Conservation (phyloP, 2,329 filamentous ascomycete genomes). For the Dothistroma septosporum region DNA sequence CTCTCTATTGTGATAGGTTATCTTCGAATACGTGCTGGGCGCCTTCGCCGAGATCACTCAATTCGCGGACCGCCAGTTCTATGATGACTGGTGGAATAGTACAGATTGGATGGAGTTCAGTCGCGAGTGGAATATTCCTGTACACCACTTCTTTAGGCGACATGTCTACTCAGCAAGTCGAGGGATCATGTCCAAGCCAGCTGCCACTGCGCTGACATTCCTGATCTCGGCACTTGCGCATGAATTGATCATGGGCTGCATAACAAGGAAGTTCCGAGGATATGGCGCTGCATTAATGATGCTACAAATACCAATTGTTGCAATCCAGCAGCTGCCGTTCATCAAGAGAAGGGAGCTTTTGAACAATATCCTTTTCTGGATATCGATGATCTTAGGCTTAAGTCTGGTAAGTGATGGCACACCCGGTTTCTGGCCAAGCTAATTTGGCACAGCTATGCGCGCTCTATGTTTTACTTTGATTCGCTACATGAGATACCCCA, state of each 20-base stretch:
- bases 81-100: conserved; percentile 68
- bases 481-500: not conserved
- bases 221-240: conserved; percentile 84
- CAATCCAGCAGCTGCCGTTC: conserved; percentile 75
- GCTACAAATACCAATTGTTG: conserved; percentile 92
- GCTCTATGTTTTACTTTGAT: conserved; percentile 55
- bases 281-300: conserved; percentile 96
- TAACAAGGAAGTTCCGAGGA: conserved; percentile 91
- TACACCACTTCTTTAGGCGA: conserved; percentile 88
- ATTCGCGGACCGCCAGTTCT: conserved; percentile 93
- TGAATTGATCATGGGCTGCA: conserved; percentile 95
- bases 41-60: conserved; percentile 81
- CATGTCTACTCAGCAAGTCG: conserved; percentile 88
- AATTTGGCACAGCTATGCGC: conserved; percentile 50
- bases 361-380: conserved; percentile 50
- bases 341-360: conserved; percentile 70
- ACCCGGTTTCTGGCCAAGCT: conserved; percentile 5
- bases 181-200: conserved; percentile 63
- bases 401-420: conserved; percentile 30
- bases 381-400: conserved; percentile 36
- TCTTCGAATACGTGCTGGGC: conserved; percentile 94
- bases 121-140: conserved; percentile 93
- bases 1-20: conserved; percentile 46
- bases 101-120: conserved; percentile 89
- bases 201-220: conserved; percentile 87